These are phyloP conservation scores for Blakeslea trispora DNA, from an alignment of 371 early-diverging fungal genomes.

Conservation along the genomic window DNA sequence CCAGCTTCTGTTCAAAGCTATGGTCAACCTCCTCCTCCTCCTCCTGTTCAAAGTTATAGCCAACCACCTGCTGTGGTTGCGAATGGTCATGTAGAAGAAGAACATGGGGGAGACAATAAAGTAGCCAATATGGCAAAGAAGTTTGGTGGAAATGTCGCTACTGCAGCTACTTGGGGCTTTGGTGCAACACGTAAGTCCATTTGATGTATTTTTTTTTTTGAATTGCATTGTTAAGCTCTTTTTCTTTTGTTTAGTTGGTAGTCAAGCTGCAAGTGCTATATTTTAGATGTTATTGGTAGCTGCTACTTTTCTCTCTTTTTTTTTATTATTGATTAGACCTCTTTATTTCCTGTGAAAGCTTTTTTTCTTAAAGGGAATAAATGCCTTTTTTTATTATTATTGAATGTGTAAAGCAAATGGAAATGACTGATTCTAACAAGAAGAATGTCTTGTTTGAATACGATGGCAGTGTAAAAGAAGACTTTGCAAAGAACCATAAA, in stretches of 20 bases:
- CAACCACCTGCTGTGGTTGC: conserved; percentile 7
- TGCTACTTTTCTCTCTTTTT: background rate
- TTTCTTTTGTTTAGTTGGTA: conserved; percentile 30
- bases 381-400: no score
- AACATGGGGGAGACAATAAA: conserved; percentile 26
- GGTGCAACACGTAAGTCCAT: conserved; percentile 42
- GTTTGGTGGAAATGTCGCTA: conserved; percentile 32
- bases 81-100: conserved; percentile 17
- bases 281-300: conserved; percentile 14
- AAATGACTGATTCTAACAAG: no score
- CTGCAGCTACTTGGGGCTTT: conserved; percentile 48
- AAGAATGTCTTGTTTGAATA: no score
- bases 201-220: conserved; percentile 7
- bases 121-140: conserved; percentile 24
- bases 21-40: conserved; percentile 17
- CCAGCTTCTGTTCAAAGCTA: background rate
- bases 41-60: conserved; percentile 9
- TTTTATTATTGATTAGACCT: background rate
- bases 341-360: no score
- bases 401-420: no score
- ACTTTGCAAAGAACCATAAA: no score
- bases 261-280: conserved; percentile 31
- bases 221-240: no score
- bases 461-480: no score
- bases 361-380: no score